Conservation (phyloP, 1,284 basidiomycete species). For the Trametes versicolor region DNA sequence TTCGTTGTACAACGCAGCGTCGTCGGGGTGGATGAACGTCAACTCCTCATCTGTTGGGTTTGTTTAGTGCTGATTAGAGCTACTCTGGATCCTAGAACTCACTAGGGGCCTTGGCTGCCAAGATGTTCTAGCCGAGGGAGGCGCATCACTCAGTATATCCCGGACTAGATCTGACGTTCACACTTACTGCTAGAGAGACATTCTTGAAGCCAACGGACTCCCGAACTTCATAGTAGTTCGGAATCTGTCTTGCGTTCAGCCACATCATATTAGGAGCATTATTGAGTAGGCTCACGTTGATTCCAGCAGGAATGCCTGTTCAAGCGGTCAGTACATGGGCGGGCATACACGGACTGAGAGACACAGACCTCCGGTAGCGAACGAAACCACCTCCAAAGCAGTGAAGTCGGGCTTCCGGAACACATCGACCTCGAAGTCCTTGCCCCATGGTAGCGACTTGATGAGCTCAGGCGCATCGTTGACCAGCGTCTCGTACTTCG, state of each 20-base stretch:
- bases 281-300: slow-evolving; percentile 64
- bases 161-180: too few relatives aligned
- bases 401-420: slow-evolving; percentile 92
- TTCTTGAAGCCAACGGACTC: slow-evolving; percentile 87
- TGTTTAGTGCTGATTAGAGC: background rate
- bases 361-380: slow-evolving; percentile 78
- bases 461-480: slow-evolving; percentile 79
- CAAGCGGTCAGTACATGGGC: background rate
- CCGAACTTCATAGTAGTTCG: slow-evolving; percentile 85
- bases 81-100: slow-evolving; percentile 35
- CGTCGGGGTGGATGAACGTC: slow-evolving; percentile 84
- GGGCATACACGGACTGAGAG: background rate
- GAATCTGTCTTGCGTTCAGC: slow-evolving; percentile 12
- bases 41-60: slow-evolving; percentile 70
- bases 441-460: slow-evolving; percentile 85
- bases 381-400: slow-evolving; percentile 80
- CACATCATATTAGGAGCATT: background rate
- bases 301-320: slow-evolving; percentile 86
- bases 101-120: slow-evolving; percentile 87
- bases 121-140: slow-evolving; percentile 64
- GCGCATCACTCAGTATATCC: too few relatives aligned
- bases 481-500: slow-evolving; percentile 83
- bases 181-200: slow-evolving; percentile 74
- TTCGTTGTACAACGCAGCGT: slow-evolving; percentile 70
- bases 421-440: slow-evolving; percentile 82